Evolutionary conservation across 192 early-diverging fungal genomes (phyloP).

Genomic region (Phlyctochytrium planicorne): DNA sequence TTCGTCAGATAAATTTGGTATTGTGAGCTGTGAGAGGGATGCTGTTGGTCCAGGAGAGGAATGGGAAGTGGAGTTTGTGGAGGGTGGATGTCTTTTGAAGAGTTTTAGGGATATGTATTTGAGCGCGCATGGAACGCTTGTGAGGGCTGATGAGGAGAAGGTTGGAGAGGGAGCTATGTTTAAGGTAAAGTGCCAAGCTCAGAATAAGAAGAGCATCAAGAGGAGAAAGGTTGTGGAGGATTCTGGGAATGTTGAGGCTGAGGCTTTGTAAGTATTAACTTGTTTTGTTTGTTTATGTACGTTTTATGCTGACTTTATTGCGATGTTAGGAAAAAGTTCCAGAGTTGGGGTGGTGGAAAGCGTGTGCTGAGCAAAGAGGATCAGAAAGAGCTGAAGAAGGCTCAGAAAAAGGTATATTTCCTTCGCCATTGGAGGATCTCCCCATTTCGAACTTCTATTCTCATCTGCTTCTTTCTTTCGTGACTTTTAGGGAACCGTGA

Average conservation of each 20-base stretch:
- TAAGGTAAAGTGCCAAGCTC: constrained; percentile 64
- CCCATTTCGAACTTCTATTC: neutral
- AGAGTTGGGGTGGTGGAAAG: constrained; percentile 70
- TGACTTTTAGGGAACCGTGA: constrained; percentile 50
- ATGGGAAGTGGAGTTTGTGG: constrained; percentile 65
- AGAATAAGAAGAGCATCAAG: constrained; percentile 57
- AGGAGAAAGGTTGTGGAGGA: constrained; percentile 46
- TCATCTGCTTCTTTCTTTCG: no score
- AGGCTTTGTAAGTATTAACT: constrained; percentile 52
- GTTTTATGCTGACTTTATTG: neutral
- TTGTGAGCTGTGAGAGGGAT: constrained; percentile 66
- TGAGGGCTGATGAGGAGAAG: constrained; percentile 69
- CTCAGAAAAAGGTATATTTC: constrained; percentile 57
- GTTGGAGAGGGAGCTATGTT: constrained; percentile 75
- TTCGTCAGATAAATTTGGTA: constrained; percentile 75
- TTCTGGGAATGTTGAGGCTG: constrained; percentile 51
- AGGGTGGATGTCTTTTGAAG: constrained; percentile 69
- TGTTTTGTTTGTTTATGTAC: neutral
- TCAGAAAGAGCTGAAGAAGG: constrained; percentile 54
- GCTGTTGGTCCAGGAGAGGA: constrained; percentile 81
- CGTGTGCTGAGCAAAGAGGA: constrained; percentile 56
- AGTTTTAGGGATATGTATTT: constrained; percentile 60
- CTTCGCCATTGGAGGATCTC: no score
- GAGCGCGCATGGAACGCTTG: constrained; percentile 58
- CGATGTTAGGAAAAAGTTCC: constrained; percentile 66